Base-by-base conservation (phyloP, 441 rosid genomes). In the Breynia disticha region DNA sequence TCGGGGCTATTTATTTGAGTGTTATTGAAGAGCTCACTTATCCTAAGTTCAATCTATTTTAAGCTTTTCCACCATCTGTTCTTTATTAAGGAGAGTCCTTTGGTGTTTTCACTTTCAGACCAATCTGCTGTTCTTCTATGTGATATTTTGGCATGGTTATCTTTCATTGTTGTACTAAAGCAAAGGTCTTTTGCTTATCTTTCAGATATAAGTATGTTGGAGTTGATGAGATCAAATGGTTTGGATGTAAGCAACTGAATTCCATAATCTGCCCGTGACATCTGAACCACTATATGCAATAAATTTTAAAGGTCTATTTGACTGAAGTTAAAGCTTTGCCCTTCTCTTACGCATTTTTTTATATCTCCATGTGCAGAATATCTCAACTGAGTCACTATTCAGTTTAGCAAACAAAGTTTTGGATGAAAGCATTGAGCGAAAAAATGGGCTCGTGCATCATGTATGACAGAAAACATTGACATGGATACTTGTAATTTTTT, bases 341-440 rank as follows among this genome's bases (percentile, higher is more conserved):
- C 46, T 37, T 19, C 41, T 68, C 59, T 62, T 46, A 62, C 60
- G 57, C 52, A 37, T 41, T 7, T 48, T 50, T 50, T 56, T 58
- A 16, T 19, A 39, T 52, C 65, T 64, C 54, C 44, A 60, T 52
- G 56, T 49, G 66, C 87, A 87, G 97, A 81, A 76, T 66, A 79
- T 82, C 54, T 75, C 97, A 16, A 86, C 86, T 57, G 81, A 74
- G 63, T 73, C 78, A 54, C 79, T 94, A 64, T 90, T 87, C 72
- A 74, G 69, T 68, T 68, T 76, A 48, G 72, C 77, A 67, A 79
- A 75, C 48, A 72, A 57, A 72, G 80, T 87, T 66, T 69, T 90
- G 69, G 95, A 84, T 64, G 97, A 81, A 65, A 76, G 77, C 67
- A 56, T 74, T 49, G 86, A 76, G 69, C 79, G 75, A 65, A 82